Percentiles rank a stretch among this genome's conserved stretches.
These are phyloP conservation scores for Alternaria sp. DNA, from an alignment of 2,329 filamentous ascomycete genomes.

Conservation along the genomic window DNA sequence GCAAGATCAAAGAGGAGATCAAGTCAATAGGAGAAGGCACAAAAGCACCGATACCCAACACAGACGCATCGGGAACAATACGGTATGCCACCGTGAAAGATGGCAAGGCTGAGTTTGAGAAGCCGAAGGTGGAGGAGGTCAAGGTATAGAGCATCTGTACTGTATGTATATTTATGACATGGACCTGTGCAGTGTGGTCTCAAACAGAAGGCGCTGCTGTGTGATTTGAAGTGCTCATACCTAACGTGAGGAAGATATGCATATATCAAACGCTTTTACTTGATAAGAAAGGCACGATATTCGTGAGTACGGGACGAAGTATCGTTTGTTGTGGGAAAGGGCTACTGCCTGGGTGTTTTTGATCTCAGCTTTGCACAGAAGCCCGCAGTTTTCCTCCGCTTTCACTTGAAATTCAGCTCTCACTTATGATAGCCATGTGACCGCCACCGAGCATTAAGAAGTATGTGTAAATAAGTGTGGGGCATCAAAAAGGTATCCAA, in stretches of 20 bases:
- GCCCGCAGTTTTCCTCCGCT: too few species aligned
- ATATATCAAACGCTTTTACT: background rate
- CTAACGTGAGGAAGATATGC: background rate
- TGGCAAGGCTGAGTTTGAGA: constrained; percentile 38
- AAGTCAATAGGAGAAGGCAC: constrained; percentile 37
- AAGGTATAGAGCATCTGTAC: constrained; percentile 12
- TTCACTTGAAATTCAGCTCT: too few species aligned
- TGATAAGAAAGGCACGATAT: background rate
- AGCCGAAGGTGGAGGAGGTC: constrained; percentile 5
- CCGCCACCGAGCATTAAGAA: too few species aligned
- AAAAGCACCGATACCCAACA: constrained; percentile 23
- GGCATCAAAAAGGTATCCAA: too few species aligned
- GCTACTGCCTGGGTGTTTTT: background rate
- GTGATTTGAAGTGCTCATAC: background rate
- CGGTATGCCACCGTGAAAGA: constrained; percentile 35
- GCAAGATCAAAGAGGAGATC: constrained; percentile 47
- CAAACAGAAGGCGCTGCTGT: background rate
- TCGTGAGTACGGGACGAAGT: background rate
- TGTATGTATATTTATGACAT: constrained; percentile 19
- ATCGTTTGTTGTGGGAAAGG: background rate
- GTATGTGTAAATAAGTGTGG: too few species aligned
- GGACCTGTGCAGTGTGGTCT: background rate
- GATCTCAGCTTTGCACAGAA: too few species aligned
- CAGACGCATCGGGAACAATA: constrained; percentile 24
- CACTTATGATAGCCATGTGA: too few species aligned